phyloP scores from a whole-genome alignment of 371 early-diverging fungal genomes.

The Blyttiomyces sp. region DNA sequence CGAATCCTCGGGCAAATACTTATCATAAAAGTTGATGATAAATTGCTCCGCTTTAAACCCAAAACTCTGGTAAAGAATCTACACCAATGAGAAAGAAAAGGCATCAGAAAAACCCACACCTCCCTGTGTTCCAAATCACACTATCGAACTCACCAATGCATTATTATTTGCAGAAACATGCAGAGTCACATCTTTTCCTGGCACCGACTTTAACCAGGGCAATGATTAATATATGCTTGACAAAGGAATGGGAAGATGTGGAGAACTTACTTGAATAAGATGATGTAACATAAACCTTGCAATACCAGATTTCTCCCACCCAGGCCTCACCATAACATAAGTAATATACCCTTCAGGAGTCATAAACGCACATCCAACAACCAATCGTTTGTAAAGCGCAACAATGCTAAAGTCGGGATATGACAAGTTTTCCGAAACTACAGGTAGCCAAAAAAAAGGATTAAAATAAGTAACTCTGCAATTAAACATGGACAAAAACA shows the following conservation, averaged over 20 bases:
- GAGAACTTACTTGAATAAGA: conserved; percentile 62
- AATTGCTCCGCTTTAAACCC: conserved; percentile 95
- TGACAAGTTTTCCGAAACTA: conserved; percentile 77
- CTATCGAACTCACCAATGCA: conserved; percentile 69
- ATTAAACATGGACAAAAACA: neutral
- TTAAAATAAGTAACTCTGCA: conserved; percentile 2
- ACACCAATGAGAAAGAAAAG: neutral
- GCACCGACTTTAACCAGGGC: conserved; percentile 11
- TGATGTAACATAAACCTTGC: conserved; percentile 78
- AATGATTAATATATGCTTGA: neutral
- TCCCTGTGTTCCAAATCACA: neutral
- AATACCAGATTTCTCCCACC: conserved; percentile 83
- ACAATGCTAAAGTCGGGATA: conserved; percentile 88
- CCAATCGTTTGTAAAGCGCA: conserved; percentile 70
- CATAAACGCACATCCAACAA: conserved; percentile 90
- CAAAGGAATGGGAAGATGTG: neutral
- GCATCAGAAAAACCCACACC: neutral
- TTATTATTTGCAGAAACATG: conserved; percentile 92
- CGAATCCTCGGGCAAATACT: conserved; percentile 80
- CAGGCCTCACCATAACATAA: conserved; percentile 81
- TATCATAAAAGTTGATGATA: conserved; percentile 85
- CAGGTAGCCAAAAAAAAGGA: conserved; percentile 1
- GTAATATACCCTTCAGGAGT: conserved; percentile 92
- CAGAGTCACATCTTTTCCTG: conserved; percentile 76
- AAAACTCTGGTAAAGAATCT: conserved; percentile 89